phyloP scores from a whole-genome alignment of 768 basidiomycete species.

The Pisolithus sp. region DNA sequence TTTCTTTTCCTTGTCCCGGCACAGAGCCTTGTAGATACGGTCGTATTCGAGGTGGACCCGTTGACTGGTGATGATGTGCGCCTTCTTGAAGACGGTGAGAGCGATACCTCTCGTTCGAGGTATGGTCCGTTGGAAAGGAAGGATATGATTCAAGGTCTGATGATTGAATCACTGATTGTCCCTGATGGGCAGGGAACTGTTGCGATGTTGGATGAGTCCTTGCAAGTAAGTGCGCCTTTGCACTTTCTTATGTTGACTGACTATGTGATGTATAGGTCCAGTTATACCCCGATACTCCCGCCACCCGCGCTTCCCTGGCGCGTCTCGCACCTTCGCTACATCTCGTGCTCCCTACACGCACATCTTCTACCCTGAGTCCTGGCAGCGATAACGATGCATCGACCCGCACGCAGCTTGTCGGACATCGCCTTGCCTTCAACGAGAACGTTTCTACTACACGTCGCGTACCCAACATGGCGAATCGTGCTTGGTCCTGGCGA shows the following conservation, averaged over 20 bases:
- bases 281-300: constrained; percentile 58
- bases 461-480: constrained; percentile 66
- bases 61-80: constrained; percentile 64
- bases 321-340: constrained; percentile 41
- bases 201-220: constrained; percentile 66
- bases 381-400: constrained; percentile 15
- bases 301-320: constrained; percentile 38
- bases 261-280: constrained; percentile 38
- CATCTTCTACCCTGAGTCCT: background rate
- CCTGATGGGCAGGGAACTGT: constrained; percentile 43
- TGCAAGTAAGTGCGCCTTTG: constrained; percentile 47
- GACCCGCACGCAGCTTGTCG: constrained; percentile 41
- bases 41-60: constrained; percentile 71
- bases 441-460: constrained; percentile 39
- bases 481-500: constrained; percentile 51
- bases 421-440: constrained; percentile 46
- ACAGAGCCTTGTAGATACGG: constrained; percentile 61
- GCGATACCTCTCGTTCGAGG: background rate
- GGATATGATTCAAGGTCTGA: constrained; percentile 53
- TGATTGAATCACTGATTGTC: constrained; percentile 55
- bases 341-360: constrained; percentile 48
- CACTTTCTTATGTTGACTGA: background rate
- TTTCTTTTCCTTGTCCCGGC: background rate
- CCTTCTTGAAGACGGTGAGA: constrained; percentile 13
- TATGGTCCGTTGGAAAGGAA: constrained; percentile 46